Evolutionary conservation across 1,139 yeast species (phyloP).

Genomic region (Geotrichum klebahnii): DNA sequence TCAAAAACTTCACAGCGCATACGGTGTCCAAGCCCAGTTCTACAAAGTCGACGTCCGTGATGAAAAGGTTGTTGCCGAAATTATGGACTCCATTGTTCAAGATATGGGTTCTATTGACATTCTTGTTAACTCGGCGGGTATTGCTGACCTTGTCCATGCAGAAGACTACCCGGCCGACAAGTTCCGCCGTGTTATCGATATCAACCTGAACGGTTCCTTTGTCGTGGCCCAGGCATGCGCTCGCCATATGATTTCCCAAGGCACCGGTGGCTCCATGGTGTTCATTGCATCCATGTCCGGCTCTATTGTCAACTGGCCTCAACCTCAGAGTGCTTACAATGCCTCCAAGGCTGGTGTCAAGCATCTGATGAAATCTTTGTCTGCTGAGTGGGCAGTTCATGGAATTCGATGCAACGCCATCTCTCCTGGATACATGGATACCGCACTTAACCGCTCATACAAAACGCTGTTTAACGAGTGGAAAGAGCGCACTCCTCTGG

Average conservation of each 20-base stretch:
- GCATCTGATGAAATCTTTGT: constrained; percentile 51
- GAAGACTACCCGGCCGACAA: constrained; percentile 74
- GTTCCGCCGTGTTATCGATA: constrained; percentile 70
- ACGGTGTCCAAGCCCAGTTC: constrained; percentile 59
- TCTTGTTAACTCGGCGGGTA: constrained; percentile 72
- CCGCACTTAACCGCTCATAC: constrained; percentile 53
- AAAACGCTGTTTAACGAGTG: constrained; percentile 49
- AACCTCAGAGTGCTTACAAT: constrained; percentile 58
- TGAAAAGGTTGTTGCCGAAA: constrained; percentile 50
- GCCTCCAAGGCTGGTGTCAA: constrained; percentile 61
- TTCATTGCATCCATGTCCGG: constrained; percentile 66
- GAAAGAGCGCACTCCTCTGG: constrained; percentile 62
- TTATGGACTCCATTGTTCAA: constrained; percentile 50
- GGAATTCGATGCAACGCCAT: constrained; percentile 53
- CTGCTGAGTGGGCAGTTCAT: constrained; percentile 57
- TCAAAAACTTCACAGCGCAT: constrained; percentile 48
- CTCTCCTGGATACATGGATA: constrained; percentile 57
- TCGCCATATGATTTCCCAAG: constrained; percentile 60
- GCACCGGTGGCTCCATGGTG: constrained; percentile 50
- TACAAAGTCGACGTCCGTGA: constrained; percentile 63
- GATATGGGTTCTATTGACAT: constrained; percentile 62
- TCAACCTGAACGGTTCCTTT: constrained; percentile 74
- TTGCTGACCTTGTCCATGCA: constrained; percentile 75
- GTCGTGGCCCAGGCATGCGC: constrained; percentile 67
- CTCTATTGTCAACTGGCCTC: constrained; percentile 62